A percentile compares a stretch with the other conserved stretches of the same genome.
phyloP scores from a whole-genome alignment of 108 stramenopile genomes.

The Skeletonema tropicum region DNA sequence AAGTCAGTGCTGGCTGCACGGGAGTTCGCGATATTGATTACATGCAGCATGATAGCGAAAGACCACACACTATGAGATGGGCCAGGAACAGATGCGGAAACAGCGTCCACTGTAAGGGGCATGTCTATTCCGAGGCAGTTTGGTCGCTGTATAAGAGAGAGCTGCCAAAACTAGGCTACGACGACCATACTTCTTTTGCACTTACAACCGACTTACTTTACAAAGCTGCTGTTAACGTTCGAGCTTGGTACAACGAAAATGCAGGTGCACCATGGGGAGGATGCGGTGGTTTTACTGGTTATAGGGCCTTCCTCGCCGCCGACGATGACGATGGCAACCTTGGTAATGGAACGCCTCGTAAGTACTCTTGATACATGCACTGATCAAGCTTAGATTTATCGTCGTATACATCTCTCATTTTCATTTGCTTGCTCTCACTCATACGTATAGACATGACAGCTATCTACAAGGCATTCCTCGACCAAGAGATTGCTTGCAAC shows the following conservation, averaged over 20 bases:
- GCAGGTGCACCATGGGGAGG: neutral
- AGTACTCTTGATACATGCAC: neutral
- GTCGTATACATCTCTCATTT: neutral
- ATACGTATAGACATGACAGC: conserved; percentile 11
- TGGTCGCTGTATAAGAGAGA: conserved; percentile 29
- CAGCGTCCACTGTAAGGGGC: neutral
- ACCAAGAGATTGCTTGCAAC: conserved; percentile 33
- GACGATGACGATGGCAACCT: conserved; percentile 38
- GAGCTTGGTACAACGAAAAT: conserved; percentile 19
- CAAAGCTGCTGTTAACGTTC: conserved; percentile 30
- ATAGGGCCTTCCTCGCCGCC: conserved; percentile 18
- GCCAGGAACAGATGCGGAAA: neutral
- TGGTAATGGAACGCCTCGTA: conserved; percentile 31
- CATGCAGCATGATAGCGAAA: neutral
- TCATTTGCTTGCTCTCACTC: neutral
- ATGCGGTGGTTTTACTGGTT: conserved; percentile 27
- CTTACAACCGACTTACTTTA: conserved; percentile 27
- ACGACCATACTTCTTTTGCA: conserved; percentile 31
- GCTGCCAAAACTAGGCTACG: conserved; percentile 18
- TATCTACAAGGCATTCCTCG: conserved; percentile 5
- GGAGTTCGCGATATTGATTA: conserved; percentile 1
- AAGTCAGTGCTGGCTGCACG: neutral
- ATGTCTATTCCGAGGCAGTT: conserved; percentile 22
- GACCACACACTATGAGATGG: neutral
- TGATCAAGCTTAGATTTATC: neutral